Conservation (phyloP, 1,284 basidiomycete genomes). For the Thecaphora thlaspeos region DNA sequence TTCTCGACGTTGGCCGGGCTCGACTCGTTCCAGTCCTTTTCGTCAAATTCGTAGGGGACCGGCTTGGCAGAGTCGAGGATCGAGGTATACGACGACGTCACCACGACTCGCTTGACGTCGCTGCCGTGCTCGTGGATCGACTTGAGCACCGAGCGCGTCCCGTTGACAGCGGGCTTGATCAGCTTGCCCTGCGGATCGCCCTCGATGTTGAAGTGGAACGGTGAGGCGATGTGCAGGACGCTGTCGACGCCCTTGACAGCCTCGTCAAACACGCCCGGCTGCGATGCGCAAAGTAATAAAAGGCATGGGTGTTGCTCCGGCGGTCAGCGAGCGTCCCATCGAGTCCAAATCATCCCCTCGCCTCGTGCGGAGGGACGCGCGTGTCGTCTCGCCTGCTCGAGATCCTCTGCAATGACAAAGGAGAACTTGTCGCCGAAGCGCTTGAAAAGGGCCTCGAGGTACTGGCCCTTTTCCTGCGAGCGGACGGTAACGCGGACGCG, state of each 20-base stretch:
- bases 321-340: too few relatives aligned
- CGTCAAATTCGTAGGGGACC: slow-evolving; percentile 32
- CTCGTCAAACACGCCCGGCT: slow-evolving; percentile 71
- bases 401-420: slow-evolving; percentile 65
- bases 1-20: slow-evolving; percentile 60
- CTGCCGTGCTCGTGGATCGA: slow-evolving; percentile 64
- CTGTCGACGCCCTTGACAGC: slow-evolving; percentile 69
- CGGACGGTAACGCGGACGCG: slow-evolving; percentile 66
- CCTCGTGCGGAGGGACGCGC: neutral
- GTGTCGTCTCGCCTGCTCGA: slow-evolving; percentile 58
- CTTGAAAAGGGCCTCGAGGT: slow-evolving; percentile 62
- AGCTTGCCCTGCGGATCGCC: slow-evolving; percentile 58
- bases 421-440: slow-evolving; percentile 62
- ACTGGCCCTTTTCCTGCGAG: slow-evolving; percentile 62
- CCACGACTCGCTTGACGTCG: slow-evolving; percentile 64
- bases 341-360: too few relatives aligned
- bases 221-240: slow-evolving; percentile 66
- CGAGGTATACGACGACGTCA: slow-evolving; percentile 67
- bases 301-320: too few relatives aligned
- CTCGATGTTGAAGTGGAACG: slow-evolving; percentile 59
- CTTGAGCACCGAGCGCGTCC: slow-evolving; percentile 66
- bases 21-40: slow-evolving; percentile 70
- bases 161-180: slow-evolving; percentile 67
- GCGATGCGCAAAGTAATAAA: too few relatives aligned
- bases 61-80: slow-evolving; percentile 59